Evolutionary conservation across 129 eudicot genomes (phyloP).

Genomic region (Chrysanthemum makinoi): DNA sequence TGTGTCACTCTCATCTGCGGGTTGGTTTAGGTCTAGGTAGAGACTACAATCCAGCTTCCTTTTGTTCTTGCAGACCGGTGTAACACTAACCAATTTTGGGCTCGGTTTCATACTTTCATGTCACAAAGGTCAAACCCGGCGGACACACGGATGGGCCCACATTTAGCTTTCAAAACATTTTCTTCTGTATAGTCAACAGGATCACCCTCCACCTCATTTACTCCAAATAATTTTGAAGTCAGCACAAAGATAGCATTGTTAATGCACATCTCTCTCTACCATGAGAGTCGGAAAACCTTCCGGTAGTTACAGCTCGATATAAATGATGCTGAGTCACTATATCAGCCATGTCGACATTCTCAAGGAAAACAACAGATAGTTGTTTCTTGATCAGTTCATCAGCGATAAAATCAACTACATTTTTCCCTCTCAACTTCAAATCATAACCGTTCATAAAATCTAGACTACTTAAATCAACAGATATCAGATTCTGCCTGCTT

Average conservation of each 20-base stretch:
- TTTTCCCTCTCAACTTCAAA: slow-evolving; percentile 51
- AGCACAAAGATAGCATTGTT: slow-evolving; percentile 59
- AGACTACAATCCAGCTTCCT: slow-evolving; percentile 54
- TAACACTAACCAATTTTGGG: slow-evolving; percentile 19
- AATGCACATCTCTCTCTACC: slow-evolving; percentile 79
- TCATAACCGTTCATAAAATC: slow-evolving; percentile 38
- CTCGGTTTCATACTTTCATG: slow-evolving; percentile 21
- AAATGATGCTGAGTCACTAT: slow-evolving; percentile 51
- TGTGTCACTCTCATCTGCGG: slow-evolving; percentile 51
- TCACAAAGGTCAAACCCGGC: slow-evolving; percentile 62
- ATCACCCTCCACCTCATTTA: slow-evolving; percentile 19
- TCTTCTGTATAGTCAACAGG: slow-evolving; percentile 43
- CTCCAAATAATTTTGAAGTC: slow-evolving; percentile 32
- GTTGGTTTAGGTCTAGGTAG: slow-evolving; percentile 67
- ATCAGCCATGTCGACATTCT: slow-evolving; percentile 67
- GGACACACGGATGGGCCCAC: slow-evolving; percentile 43
- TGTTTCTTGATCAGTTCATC: slow-evolving; percentile 72
- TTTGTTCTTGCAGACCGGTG: slow-evolving; percentile 45
- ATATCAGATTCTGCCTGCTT: slow-evolving; percentile 51
- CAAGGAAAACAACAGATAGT: slow-evolving; percentile 63
- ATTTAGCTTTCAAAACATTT: slow-evolving; percentile 40
- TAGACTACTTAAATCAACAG: slow-evolving; percentile 51
- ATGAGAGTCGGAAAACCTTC: slow-evolving; percentile 64
- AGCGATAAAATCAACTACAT: slow-evolving; percentile 62
- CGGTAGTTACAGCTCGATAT: slow-evolving; percentile 54